These are phyloP conservation scores for Phyllosticta capitalensis DNA, from an alignment of 2,329 filamentous ascomycete genomes.

Conservation along the genomic window DNA sequence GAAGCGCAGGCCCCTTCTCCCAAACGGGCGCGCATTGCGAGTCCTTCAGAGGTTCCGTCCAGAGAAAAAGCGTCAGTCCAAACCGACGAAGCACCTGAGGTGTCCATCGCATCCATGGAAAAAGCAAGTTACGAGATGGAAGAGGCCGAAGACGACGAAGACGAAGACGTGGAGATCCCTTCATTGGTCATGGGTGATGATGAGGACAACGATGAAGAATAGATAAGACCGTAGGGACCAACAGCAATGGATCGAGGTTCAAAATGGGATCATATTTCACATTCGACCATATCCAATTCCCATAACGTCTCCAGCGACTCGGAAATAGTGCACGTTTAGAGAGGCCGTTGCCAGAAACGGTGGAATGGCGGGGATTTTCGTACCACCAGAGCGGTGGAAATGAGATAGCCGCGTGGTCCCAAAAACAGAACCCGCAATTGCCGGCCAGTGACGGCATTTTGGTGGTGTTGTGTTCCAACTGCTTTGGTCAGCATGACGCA, in stretches of 20 bases:
- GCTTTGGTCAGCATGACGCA: background rate
- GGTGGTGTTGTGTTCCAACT: background rate
- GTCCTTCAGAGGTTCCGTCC: background rate
- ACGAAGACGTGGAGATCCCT: constrained; percentile 7
- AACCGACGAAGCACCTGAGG: background rate
- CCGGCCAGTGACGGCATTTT: background rate
- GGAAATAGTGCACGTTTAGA: background rate
- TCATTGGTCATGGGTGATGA: constrained; percentile 6
- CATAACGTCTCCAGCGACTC: background rate
- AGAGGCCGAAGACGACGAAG: constrained; percentile 5
- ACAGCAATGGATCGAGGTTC: background rate
- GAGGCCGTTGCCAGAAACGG: background rate
- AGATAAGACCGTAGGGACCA: background rate
- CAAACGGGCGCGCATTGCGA: constrained; percentile 1
- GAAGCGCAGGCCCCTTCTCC: background rate
- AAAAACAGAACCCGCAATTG: background rate
- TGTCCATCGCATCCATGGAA: background rate
- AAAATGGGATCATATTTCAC: background rate
- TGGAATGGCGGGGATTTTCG: background rate
- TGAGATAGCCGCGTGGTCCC: background rate
- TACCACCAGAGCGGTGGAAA: background rate
- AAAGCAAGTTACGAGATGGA: background rate
- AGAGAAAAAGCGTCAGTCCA: background rate
- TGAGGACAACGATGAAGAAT: constrained; percentile 1
- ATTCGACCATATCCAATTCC: background rate